Evolutionary conservation across 768 basidiomycete genomes (phyloP), one percentile per base, ranked within the genome.

Genomic region (Auricularia sp.): DNA sequence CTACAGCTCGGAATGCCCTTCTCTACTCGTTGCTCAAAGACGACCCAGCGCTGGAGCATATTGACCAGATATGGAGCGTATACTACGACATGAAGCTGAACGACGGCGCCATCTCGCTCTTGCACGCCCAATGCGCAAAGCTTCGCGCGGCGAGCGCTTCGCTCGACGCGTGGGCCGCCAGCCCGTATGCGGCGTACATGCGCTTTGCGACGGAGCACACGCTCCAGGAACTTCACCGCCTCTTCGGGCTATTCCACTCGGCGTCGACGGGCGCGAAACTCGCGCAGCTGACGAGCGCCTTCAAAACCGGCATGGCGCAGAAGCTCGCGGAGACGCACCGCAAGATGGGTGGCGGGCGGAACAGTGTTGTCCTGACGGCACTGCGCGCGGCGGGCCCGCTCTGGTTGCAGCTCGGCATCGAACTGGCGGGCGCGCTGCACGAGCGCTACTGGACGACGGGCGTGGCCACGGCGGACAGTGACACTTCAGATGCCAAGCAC

Each of bases 21-120:
- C 65, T 70, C 24, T 64, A 65, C 24, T 54, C 66, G 10, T 33
- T 70, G 8, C 54, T 66, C 3, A 3, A 63, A 21, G 63, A 63
- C n/a, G 29, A 67, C 37, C 64, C 21, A 67, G 67, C 39, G 37
- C 67, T 18, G 61, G 67, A 3, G 59, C 66, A 18, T 54, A 62
- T 36, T 39, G 63, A 16, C 33, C 68, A 10, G 39, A 64, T 24
- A 5, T 65, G 33, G 65, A 63, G 10, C 33, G 67, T 45, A 64
- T 67, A 33, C 68, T 69, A 61, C 47, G 65, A 70, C 61, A 37
- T 68, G 33, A 65, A 65, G 37, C 65, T 70, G 14, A 65, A 68
- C 56, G 59, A 34, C 3, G 14, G 39, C 11, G n/a, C 68, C 2
- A 62, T 61, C 39, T 3, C 62, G 14, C 10, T 56, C 2, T 54